Base-by-base conservation (phyloP, 805 yeast genomes). In the Starmerella stigmatis region DNA sequence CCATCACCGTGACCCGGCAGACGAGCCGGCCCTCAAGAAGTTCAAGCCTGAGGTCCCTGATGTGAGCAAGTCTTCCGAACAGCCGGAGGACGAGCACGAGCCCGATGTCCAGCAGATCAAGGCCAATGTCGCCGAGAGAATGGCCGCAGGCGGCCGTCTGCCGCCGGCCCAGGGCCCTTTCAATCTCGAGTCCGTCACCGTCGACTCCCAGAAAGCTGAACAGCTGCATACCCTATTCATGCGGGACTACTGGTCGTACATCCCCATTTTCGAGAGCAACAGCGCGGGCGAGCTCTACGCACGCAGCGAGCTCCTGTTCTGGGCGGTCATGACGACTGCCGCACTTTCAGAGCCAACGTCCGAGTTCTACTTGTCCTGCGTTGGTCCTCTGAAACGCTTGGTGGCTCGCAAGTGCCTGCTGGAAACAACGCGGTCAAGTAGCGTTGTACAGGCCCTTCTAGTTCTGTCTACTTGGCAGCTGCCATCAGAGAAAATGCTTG, bases 331-430 rank as follows among this genome's bases (percentile, higher is more conserved):
- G 69, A 68, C 84, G 36, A 85, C 94, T 0, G 94, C 95, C 0
- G 78, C 92, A 36, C 66, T 81, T 16, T 78, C 94, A 0, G 94
- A 86, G 55, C 89, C 94, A 0, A 89, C 83, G 40, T 95, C 96
- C 3, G 71, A 82, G 0, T 60, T 86, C 37, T 88, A 88, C 66
- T 75, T 76, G 62, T 72, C 81, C 23, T 66, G 86, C 37, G 81
- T 92, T 13, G 75, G 84, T 2, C 68, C 85, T 33, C 82, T 88
- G 53, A 84, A 83, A 57, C 92, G 84, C 57, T 66, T 86, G 53
- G 94, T 94, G 0, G 85, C 85, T 43, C 94, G 84, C 57, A 84
- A 94, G 0, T 86, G 95, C 64, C 85, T 95, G 94, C 76, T 86
- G 40, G 69, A 88, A 46, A 88, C 96, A 0, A 96, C 96, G 2